Percentiles rank a stretch among this genome's conserved stretches.
phyloP scores from a whole-genome alignment of 805 yeast genomes.

The Wickerhamomyces xylosicus region DNA sequence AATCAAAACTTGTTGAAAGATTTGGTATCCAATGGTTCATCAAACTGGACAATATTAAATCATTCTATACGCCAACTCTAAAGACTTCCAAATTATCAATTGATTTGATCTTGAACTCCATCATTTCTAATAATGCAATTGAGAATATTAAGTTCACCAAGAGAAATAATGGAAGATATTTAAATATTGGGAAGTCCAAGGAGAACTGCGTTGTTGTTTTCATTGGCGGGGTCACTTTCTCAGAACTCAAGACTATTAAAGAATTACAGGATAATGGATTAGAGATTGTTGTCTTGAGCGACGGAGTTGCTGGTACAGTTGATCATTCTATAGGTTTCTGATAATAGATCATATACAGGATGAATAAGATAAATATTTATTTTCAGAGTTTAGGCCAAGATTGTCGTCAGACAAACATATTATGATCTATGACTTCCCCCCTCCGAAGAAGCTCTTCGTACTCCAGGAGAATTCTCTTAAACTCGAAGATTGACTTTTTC shows the following conservation, averaged over 20 bases:
- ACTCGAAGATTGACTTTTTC: background rate
- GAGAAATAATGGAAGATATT: constrained; percentile 32
- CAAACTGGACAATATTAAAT: constrained; percentile 38
- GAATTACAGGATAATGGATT: constrained; percentile 22
- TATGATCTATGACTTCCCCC: background rate
- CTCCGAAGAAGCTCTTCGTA: background rate
- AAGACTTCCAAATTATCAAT: constrained; percentile 40
- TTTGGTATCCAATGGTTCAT: constrained; percentile 65
- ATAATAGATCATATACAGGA: too few species aligned
- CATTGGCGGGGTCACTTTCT: constrained; percentile 80
- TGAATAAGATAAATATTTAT: too few species aligned
- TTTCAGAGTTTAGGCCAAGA: too few species aligned
- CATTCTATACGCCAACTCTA: constrained; percentile 22
- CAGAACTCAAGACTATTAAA: constrained; percentile 69
- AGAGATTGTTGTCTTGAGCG: constrained; percentile 35
- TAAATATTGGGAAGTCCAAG: constrained; percentile 21
- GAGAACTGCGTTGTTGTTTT: constrained; percentile 35
- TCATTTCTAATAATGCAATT: constrained; percentile 13
- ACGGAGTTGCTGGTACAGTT: constrained; percentile 25
- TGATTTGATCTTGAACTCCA: constrained; percentile 21
- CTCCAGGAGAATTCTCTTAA: background rate
- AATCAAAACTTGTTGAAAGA: constrained; percentile 13
- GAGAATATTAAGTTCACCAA: constrained; percentile 25
- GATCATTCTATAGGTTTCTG: background rate
- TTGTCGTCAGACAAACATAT: constrained; percentile 3